Conservation (phyloP, 208 protist species). For the Trypanosoma theileri region DNA sequence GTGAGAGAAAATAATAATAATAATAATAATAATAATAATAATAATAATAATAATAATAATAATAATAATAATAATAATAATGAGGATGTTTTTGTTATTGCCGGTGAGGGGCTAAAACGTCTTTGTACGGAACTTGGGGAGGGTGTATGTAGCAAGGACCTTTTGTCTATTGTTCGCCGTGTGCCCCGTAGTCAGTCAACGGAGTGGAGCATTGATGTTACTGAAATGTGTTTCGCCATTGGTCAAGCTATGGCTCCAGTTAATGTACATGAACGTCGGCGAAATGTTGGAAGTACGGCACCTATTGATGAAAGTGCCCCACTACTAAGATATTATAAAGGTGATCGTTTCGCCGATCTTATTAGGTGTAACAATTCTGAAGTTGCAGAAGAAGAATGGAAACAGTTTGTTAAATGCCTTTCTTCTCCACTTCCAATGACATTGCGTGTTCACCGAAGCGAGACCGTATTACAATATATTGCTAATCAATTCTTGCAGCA, state of each 20-base stretch:
- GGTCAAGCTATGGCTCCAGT: constrained; percentile 60
- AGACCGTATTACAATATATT: constrained; percentile 41
- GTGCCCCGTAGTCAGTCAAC: constrained; percentile 85
- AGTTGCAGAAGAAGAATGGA: constrained; percentile 55
- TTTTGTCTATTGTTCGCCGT: constrained; percentile 63
- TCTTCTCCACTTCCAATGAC: constrained; percentile 84
- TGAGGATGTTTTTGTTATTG: constrained; percentile 32
- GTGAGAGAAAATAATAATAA: background rate
- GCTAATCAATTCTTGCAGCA: constrained; percentile 46
- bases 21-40: background rate
- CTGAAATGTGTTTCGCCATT: constrained; percentile 87
- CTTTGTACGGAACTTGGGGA: constrained; percentile 56
- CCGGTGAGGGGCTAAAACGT: constrained; percentile 48
- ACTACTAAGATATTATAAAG: constrained; percentile 81
- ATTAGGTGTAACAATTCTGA: constrained; percentile 13
- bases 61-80: background rate
- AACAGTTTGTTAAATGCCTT: constrained; percentile 49
- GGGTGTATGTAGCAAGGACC: constrained; percentile 48
- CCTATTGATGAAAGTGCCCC: constrained; percentile 58
- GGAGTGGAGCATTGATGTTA: constrained; percentile 51
- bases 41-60: constrained; percentile 7
- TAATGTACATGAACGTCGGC: constrained; percentile 66
- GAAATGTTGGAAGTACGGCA: constrained; percentile 35
- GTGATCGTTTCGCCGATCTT: constrained; percentile 57
- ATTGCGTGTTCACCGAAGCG: constrained; percentile 78